Base-by-base conservation (phyloP, 106 monocot species). In the Platanthera zijinensis region DNA sequence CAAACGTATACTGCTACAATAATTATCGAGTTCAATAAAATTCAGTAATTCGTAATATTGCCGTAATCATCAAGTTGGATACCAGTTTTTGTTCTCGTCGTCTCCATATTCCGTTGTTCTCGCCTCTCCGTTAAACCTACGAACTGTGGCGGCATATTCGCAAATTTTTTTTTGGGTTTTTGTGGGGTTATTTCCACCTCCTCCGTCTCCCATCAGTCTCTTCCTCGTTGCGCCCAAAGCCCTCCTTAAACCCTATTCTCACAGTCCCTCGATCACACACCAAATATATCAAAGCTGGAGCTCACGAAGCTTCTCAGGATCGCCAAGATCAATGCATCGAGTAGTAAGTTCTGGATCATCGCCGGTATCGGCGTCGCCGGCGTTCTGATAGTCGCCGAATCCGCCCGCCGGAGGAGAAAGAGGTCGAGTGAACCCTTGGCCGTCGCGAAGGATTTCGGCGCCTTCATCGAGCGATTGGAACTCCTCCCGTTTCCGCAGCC, bases 381-480 rank as follows among this genome's bases (percentile, higher is more conserved):
- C 51, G 89, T 82, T 39, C 50, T 93, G 9, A 81, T 99, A 80
- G 28, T 93, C 45, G 95, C 86, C 30, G 92, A 83, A 67, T 51
- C 76, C 49, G 45, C 83, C 18, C 82, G 89, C 48, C 87, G 96
- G 51, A 69, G 82, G 3, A 64, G 87, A 57, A 75, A 81, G 51
- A 62, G 78, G 18, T 67, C 66, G 56, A 62, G 39, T 8, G 68
- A 25, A 10, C 72, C 5, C 0, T 51, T 69, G 17, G 3, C 10
- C 9, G 9, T 25, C 9, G 52, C 49, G 32, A 75, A 82, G 28
- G 82, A 87, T 56, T 90, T 87, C 72, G 97, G 94, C 8, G 97
- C 97, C 14, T 99, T 99, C 69, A 13, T 94, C 12, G 94, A 99
- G 74, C 91, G 94, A 0, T 90, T 99, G 75, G 89, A 91, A 77